Evolutionary conservation across 257 asterid species (phyloP), one percentile per base, ranked within the genome.

Genomic region (Phtheirospermum japonicum): DNA sequence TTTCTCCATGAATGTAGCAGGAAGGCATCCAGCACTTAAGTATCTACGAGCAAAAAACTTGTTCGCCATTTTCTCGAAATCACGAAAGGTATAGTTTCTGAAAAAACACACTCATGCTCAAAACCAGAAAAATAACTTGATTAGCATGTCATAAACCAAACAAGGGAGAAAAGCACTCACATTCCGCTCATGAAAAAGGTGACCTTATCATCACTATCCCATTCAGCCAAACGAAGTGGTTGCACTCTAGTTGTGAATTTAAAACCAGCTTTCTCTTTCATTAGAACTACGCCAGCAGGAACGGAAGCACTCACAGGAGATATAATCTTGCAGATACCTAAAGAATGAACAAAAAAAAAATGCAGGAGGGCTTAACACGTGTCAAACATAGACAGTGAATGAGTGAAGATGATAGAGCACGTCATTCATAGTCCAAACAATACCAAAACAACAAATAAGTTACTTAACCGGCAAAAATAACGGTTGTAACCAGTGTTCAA

Each of bases 31-130:
- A 71, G 85, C 71, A 83, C 89, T 87, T 71, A 50, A 81, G 81
- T 89, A 89, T 80, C 97, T 85, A 68, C 91, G 96, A 68, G 97
- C 80, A 79, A 80, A 89, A 56, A 79, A 81, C 88, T 89, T 89
- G 87, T 89, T 89, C 64, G 99, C 99, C 95, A 89, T 89, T 82
- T 89, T 89, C 95, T 93, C 99, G 48, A 89, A 93, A 67, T 93
- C 95, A 74, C 95, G 94, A 67, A 93, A 93, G 66, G 99, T 77
- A 73, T 93, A 93, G 79, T 78, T 85, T 79, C 99, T 93, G 96
- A 71, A 83, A 77, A 65, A 77, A 39, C 54, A 69, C 51, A 67
- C n/a, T 45, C 39, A 40, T 37, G 65, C 59, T 76, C 77, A 83
- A 69, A 62, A 61, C 51, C 71, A 70, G 59, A 64, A 59, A 32